Evolutionary conservation across 192 early-diverging fungal species (phyloP).

Genomic region (Dimargaris verticillata): DNA sequence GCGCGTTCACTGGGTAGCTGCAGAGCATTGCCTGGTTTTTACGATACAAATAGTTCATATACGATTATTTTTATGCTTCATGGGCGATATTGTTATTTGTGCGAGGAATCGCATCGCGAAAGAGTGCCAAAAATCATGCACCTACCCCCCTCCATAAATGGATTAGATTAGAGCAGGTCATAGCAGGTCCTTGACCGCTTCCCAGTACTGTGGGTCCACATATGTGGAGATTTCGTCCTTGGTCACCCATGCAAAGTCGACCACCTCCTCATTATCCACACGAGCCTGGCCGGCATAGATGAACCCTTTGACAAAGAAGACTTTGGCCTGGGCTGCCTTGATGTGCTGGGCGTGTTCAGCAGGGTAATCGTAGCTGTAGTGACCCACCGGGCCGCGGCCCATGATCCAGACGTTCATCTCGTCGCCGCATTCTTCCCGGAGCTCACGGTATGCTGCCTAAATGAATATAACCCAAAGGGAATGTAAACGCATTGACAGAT

Average conservation of each 20-base stretch:
- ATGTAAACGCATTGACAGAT: not conserved
- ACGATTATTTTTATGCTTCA: too few relatives aligned
- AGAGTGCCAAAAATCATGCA: too few relatives aligned
- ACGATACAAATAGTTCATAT: too few relatives aligned
- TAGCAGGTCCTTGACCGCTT: constrained; percentile 34
- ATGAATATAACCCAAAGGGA: not conserved
- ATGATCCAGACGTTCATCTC: constrained; percentile 63
- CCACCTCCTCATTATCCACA: constrained; percentile 34
- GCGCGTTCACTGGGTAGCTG: too few relatives aligned
- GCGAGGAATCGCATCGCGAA: too few relatives aligned
- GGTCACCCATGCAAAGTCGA: constrained; percentile 60
- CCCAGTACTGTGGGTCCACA: constrained; percentile 29
- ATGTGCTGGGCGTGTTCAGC: constrained; percentile 8
- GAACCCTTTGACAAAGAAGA: constrained; percentile 62
- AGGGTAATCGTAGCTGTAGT: constrained; percentile 31
- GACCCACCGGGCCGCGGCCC: constrained; percentile 50
- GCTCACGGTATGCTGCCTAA: constrained; percentile 45
- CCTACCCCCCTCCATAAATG: too few relatives aligned
- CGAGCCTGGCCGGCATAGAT: constrained; percentile 50
- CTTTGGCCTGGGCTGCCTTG: constrained; percentile 17
- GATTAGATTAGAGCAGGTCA: not conserved
- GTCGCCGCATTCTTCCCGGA: constrained; percentile 44
- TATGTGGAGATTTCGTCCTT: constrained; percentile 44
- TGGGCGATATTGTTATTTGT: too few relatives aligned
- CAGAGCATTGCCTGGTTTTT: too few relatives aligned